These are phyloP conservation scores for Saturnispora gosingensis DNA, from an alignment of 805 yeast species.

Conservation along the genomic window DNA sequence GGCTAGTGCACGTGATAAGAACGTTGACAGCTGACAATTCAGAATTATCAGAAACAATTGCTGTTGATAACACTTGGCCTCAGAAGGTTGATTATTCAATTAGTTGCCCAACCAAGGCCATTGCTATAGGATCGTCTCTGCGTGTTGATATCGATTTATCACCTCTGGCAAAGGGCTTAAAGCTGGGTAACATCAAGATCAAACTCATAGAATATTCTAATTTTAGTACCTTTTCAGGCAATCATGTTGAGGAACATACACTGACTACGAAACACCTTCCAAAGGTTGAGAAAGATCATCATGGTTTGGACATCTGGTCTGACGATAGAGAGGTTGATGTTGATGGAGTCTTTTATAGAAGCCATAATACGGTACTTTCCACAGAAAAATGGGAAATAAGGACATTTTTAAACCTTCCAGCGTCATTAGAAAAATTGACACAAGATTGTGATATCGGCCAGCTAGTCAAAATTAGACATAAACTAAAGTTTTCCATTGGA, in stretches of 20 bases:
- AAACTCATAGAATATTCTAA: constrained; percentile 56
- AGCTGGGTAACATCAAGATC: constrained; percentile 63
- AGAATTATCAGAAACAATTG: constrained; percentile 83
- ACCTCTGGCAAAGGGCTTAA: constrained; percentile 75
- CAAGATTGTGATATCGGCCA: constrained; percentile 76
- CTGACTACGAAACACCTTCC: constrained; percentile 41
- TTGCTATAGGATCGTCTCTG: constrained; percentile 77
- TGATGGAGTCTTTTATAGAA: constrained; percentile 33
- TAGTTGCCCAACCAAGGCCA: constrained; percentile 77
- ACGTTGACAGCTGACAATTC: constrained; percentile 82
- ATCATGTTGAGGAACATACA: constrained; percentile 53
- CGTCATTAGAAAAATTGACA: constrained; percentile 63
- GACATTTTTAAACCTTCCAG: constrained; percentile 55
- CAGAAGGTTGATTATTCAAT: constrained; percentile 83
- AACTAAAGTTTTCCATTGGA: constrained; percentile 71
- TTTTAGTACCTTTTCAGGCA: constrained; percentile 49
- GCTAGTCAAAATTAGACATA: constrained; percentile 78
- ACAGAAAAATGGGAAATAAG: constrained; percentile 71
- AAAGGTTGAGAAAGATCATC: constrained; percentile 29
- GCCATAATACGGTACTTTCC: constrained; percentile 22
- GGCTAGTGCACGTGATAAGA: constrained; percentile 71
- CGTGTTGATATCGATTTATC: constrained; percentile 63
- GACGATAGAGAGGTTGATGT: constrained; percentile 25
- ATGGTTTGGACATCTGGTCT: constrained; percentile 35
- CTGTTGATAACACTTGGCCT: constrained; percentile 95